These are phyloP conservation scores for Tolypocladium pustulatum DNA, from an alignment of 2,329 filamentous ascomycete genomes.

Conservation along the genomic window DNA sequence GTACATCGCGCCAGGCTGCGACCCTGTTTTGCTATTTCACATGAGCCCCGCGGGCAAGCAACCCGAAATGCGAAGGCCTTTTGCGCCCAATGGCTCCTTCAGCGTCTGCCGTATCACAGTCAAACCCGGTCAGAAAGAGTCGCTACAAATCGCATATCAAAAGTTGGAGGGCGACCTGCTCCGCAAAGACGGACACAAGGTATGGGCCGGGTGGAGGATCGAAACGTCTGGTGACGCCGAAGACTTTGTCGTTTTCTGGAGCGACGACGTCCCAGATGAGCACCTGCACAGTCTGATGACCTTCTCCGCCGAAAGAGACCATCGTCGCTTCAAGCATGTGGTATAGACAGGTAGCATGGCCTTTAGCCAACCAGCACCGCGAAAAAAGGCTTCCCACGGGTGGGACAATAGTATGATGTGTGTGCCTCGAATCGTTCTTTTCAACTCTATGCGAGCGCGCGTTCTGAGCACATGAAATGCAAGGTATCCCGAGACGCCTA, in stretches of 20 bases:
- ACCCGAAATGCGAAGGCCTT: conserved; percentile 12
- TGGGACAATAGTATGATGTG: background rate
- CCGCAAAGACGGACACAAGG: conserved; percentile 15
- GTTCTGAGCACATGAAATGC: conserved; percentile 35
- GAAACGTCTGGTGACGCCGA: conserved; percentile 23
- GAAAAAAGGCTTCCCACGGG: background rate
- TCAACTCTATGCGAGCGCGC: conserved; percentile 26
- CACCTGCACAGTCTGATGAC: conserved; percentile 16
- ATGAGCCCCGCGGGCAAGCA: conserved; percentile 20
- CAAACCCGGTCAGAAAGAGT: conserved; percentile 16
- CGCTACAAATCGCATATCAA: conserved; percentile 22
- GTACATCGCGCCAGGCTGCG: conserved; percentile 21
- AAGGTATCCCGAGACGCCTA: conserved; percentile 47
- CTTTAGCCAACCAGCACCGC: background rate
- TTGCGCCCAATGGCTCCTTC: conserved; percentile 16
- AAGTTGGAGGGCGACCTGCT: conserved; percentile 19
- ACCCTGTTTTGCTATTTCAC: conserved; percentile 29
- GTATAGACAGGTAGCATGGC: conserved; percentile 4
- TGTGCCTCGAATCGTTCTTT: conserved; percentile 25
- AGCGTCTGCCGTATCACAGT: conserved; percentile 25
- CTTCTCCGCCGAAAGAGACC: conserved; percentile 9
- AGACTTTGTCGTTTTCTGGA: conserved; percentile 30
- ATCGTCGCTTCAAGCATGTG: conserved; percentile 14
- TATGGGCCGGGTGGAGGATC: conserved; percentile 31
- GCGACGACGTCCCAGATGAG: conserved; percentile 23